Conservation (phyloP, 306 rosid genomes). For the Vicia sativa region DNA sequence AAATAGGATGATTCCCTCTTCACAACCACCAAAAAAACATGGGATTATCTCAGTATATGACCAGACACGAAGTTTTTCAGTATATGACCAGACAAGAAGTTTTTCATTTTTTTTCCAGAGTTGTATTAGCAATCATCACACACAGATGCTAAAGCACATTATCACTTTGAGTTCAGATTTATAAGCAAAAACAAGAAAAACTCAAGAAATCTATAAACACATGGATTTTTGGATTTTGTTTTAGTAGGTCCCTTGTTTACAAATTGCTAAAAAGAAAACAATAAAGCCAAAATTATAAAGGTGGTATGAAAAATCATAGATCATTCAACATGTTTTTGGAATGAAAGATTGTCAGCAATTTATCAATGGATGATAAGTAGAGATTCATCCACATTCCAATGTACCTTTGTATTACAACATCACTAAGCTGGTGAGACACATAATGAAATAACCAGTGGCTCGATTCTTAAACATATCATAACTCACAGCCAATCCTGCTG, state of each 20-base stretch:
- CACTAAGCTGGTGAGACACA: slow-evolving; percentile 20
- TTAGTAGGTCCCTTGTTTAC: not conserved
- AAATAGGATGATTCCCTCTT: no score
- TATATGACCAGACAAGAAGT: slow-evolving; percentile 56
- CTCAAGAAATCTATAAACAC: not conserved
- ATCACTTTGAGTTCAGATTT: not conserved
- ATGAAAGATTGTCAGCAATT: not conserved
- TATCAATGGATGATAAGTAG: slow-evolving; percentile 1
- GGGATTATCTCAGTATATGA: no score
- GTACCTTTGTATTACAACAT: slow-evolving; percentile 3
- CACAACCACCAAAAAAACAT: no score
- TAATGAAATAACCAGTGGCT: slow-evolving; percentile 11
- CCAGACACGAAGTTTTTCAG: no score
- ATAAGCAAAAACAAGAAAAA: not conserved
- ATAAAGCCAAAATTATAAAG: not conserved
- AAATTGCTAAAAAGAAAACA: slow-evolving; percentile 15
- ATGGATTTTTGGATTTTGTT: not conserved
- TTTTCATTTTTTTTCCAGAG: slow-evolving; percentile 1
- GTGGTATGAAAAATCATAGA: not conserved
- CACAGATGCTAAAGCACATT: slow-evolving; percentile 4
- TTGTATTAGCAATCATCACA: slow-evolving; percentile 6
- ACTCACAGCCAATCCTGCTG: slow-evolving; percentile 77
- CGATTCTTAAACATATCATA: slow-evolving; percentile 8
- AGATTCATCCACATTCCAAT: slow-evolving; percentile 26
- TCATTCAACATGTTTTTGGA: slow-evolving; percentile 5